Conservation (phyloP, 768 basidiomycete genomes). For the Suillus americanus region DNA sequence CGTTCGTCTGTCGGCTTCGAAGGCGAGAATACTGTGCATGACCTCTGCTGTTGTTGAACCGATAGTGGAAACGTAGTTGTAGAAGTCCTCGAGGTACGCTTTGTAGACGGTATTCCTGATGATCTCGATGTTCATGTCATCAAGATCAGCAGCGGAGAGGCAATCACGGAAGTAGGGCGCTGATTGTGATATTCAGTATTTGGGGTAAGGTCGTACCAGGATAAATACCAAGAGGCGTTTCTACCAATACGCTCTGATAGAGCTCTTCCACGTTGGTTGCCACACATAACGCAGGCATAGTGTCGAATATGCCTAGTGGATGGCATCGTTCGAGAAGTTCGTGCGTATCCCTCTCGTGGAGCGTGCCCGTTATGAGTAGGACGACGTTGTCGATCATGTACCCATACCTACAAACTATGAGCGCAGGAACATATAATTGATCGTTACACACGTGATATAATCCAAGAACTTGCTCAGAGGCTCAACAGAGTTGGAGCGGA, state of each 20-base stretch:
- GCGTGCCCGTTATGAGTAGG: slow-evolving; percentile 92
- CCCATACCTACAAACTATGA: slow-evolving; percentile 63
- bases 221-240: slow-evolving; percentile 89
- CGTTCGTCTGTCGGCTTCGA: slow-evolving; percentile 95
- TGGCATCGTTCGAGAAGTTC: slow-evolving; percentile 97
- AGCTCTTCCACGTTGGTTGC: slow-evolving; percentile 98
- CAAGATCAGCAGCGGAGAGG: slow-evolving; percentile 91
- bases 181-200: slow-evolving; percentile 16
- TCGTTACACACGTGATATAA: slow-evolving; percentile 85
- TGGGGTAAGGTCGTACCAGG: slow-evolving; percentile 2
- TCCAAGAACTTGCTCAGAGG: slow-evolving; percentile 92
- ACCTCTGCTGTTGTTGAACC: slow-evolving; percentile 86
- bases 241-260: slow-evolving; percentile 94
- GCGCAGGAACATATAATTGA: slow-evolving; percentile 4
- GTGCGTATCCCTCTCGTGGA: slow-evolving; percentile 96
- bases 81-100: slow-evolving; percentile 97
- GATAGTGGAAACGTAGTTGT: slow-evolving; percentile 75
- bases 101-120: slow-evolving; percentile 99
- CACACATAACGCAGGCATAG: slow-evolving; percentile 98
- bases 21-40: slow-evolving; percentile 89
- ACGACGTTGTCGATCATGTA: slow-evolving; percentile 99
- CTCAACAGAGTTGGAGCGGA: slow-evolving; percentile 87
- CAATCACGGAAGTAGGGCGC: slow-evolving; percentile 98
- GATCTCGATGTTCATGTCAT: slow-evolving; percentile 99
- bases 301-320: slow-evolving; percentile 95